These are phyloP conservation scores for Dioscorea dumetorum DNA, from an alignment of 106 monocot species.

Conservation along the genomic window DNA sequence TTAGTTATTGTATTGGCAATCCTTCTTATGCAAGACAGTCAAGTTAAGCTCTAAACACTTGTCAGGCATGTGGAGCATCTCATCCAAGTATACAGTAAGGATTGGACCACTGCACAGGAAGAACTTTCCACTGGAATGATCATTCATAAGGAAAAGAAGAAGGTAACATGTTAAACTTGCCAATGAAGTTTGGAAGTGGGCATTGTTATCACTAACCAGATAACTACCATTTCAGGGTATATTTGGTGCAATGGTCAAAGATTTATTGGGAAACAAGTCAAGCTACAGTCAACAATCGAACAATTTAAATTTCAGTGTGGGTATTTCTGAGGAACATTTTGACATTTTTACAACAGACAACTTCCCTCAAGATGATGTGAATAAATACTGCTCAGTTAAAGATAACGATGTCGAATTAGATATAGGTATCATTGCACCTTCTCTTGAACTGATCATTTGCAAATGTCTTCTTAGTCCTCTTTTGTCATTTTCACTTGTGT, in stretches of 20 bases:
- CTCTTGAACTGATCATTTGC: not conserved
- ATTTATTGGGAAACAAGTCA: slow-evolving; percentile 45
- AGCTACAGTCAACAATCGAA: slow-evolving; percentile 29
- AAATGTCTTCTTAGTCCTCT: not conserved
- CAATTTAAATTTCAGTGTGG: slow-evolving; percentile 16
- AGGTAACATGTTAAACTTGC: slow-evolving; percentile 29
- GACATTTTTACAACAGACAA: slow-evolving; percentile 41
- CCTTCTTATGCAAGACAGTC: too few relatives aligned
- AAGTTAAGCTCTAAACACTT: not conserved
- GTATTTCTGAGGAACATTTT: slow-evolving; percentile 31
- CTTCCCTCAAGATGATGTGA: slow-evolving; percentile 22
- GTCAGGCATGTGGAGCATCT: slow-evolving; percentile 45
- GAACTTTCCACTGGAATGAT: slow-evolving; percentile 16
- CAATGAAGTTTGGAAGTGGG: not conserved
- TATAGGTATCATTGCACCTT: slow-evolving; percentile 34
- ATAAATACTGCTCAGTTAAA: slow-evolving; percentile 14
- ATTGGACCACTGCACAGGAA: slow-evolving; percentile 12
- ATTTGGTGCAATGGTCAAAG: slow-evolving; percentile 40
- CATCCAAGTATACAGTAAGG: slow-evolving; percentile 40
- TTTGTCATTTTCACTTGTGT: slow-evolving; percentile 5
- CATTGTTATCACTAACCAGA: slow-evolving; percentile 1
- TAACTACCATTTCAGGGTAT: slow-evolving; percentile 38
- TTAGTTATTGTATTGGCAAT: slow-evolving; percentile 5
- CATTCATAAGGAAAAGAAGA: slow-evolving; percentile 61
- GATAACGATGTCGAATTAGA: slow-evolving; percentile 37